Evolutionary conservation across 2,329 filamentous ascomycete genomes (phyloP), one percentile per base, ranked within the genome.

Genomic region (Trichoderma endophyticum): DNA sequence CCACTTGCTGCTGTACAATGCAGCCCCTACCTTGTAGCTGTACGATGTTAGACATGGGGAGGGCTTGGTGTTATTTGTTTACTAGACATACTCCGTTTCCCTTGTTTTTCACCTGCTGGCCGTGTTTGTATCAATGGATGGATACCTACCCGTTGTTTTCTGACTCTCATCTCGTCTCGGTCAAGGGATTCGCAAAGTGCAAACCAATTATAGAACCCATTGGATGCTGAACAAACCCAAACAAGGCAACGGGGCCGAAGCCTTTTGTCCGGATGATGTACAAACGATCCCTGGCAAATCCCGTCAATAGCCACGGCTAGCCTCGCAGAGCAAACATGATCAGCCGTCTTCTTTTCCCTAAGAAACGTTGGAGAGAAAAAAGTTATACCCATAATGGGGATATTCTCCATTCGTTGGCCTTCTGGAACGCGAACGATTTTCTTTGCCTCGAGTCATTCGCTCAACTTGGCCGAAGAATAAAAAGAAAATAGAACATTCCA

Each of bases 211-310:
- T 43, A 34, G 51, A 26, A 48, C 3, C 8, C 18, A 14, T 24
- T 43, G 18, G 18, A 43, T 43, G 43, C 11, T 34, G 8, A 1
- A 9, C 28, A 9, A n/a, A 26, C 7, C 66, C 39, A 57, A 69
- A 69, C 21, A 62, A 28, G 66, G 57, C 36, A 69, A 69, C 36
- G 28, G 66, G 66, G 66, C 66, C 56, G 66, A 61, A 34, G 48
- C n/a, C 28, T 32, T 21, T 56, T 28, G 56, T 21, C 30, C 21
- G 56, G 56, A 28, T n/a, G 8, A 59, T 28, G 56, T 14, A 54
- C 3, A 9, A 64, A 48, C 39, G 15, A 30, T 9, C 14, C 62
- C 62, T 48, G 21, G 43, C n/a, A 30, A 54, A 51, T 54, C 43
- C 62, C 62, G 62, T 65, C 43, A 24, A 32, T 65, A 65, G 62